Evolutionary conservation across 495 filamentous ascomycete species (phyloP).

Genomic region (Clohesyomyces aquaticus): DNA sequence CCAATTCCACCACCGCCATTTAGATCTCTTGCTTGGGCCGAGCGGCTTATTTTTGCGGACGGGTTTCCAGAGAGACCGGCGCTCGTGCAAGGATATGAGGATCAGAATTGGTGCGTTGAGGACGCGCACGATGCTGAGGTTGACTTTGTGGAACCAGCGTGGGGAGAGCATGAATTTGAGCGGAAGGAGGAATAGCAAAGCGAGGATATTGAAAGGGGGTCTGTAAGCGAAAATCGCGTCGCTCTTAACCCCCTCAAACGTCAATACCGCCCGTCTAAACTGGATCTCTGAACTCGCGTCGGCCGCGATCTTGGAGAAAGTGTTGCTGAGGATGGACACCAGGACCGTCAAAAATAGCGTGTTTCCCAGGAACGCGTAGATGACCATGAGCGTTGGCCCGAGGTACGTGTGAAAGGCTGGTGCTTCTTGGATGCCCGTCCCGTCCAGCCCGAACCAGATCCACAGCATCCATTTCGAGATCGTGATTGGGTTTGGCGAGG

Average conservation of each 20-base stretch:
- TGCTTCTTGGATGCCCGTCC: constrained; percentile 69
- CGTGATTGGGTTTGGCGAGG: constrained; percentile 52
- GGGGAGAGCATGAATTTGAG: constrained; percentile 66
- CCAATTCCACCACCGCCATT: constrained; percentile 53
- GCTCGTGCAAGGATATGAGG: constrained; percentile 62
- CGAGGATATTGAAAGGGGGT: constrained; percentile 74
- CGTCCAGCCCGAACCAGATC: constrained; percentile 79
- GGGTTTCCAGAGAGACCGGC: constrained; percentile 52
- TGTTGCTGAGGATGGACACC: constrained; percentile 74
- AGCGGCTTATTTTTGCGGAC: constrained; percentile 26
- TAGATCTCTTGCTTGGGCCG: constrained; percentile 26
- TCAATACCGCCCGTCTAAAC: constrained; percentile 72
- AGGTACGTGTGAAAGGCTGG: constrained; percentile 67
- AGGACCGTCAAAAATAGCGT: constrained; percentile 77
- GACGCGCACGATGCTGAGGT: constrained; percentile 64
- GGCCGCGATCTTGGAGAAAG: constrained; percentile 66
- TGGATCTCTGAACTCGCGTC: constrained; percentile 72
- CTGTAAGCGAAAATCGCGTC: constrained; percentile 75
- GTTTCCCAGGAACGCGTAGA: constrained; percentile 74
- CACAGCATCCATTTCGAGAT: constrained; percentile 81
- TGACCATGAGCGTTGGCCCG: constrained; percentile 69
- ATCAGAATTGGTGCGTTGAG: constrained; percentile 70
- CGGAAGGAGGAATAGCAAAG: constrained; percentile 64
- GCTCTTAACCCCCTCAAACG: constrained; percentile 74
- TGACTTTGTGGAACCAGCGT: constrained; percentile 79